Evolutionary conservation across 371 early-diverging fungal species (phyloP), one percentile per base, ranked within the genome.

Genomic region (Ordospora colligata): DNA sequence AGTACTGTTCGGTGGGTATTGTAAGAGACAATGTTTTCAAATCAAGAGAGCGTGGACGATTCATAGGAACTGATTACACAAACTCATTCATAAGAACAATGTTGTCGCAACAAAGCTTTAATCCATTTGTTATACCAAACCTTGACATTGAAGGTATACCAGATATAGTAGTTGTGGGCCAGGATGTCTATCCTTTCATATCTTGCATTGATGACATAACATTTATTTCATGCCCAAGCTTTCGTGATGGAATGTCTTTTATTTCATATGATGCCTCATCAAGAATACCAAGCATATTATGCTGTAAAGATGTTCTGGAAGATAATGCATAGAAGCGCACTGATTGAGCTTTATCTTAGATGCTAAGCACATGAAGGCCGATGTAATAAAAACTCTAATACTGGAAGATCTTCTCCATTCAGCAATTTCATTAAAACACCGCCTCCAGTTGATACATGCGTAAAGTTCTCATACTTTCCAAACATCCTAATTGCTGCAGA

Each of bases 391-490:
- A 75, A 83, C 8, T 76, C 75, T 27, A 85, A 32, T 44, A 80
- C 85, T 27, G 80, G 81, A 17, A 85, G 67, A 37, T 80, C 75
- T 82, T 88, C 87, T 76, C 92, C 95, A 87, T 95, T 95, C 72
- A 96, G 87, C 37, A 96, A 88, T 87, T 95, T 95, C 73, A 97
- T 87, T 65, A 89, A 88, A 52, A 95, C 94, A 86, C 96, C 97
- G 70, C 96, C 96, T 81, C 97, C 97, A 69, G 97, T 97, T 67
- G 90, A 90, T 76, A 96, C 92, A 85, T 95, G 94, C 74, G 89
- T 89, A 84, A 97, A 90, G 83, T 90, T 88, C 75, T 88, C 89
- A 74, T 89, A 92, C 72, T 88, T 86, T 69, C 85, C 84, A 87
- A 90, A 91, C 82, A 93, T 89, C 70, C 92, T 89, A 69, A 91